phyloP scores from a whole-genome alignment of 306 rosid species.

The Senna tora region DNA sequence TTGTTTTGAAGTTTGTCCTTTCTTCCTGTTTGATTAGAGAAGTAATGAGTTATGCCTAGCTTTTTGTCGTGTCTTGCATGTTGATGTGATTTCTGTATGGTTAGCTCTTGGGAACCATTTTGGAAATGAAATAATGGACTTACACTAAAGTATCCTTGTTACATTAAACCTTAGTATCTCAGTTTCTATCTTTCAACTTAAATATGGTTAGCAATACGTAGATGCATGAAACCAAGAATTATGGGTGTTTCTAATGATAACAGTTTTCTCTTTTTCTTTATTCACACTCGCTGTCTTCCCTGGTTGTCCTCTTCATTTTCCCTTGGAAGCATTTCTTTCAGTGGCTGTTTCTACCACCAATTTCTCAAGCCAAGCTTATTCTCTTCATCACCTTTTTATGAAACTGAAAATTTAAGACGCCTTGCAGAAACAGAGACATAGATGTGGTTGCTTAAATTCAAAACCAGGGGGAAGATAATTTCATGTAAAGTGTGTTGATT shows the following conservation, averaged over 20 bases:
- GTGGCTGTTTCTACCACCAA: not conserved
- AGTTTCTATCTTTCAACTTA: not conserved
- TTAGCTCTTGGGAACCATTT: not conserved
- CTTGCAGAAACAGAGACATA: not conserved
- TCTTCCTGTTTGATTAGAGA: not conserved
- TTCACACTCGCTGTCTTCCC: not conserved
- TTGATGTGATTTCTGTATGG: constrained; percentile 19
- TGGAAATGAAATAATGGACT: not conserved
- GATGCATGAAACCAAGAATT: not conserved
- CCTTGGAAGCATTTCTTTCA: not conserved
- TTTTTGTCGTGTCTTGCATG: not conserved
- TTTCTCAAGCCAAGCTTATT: not conserved
- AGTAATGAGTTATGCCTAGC: constrained; percentile 9
- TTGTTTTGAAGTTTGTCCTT: not conserved
- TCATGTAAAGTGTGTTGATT: not conserved
- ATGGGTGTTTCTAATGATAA: not conserved
- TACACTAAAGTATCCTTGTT: constrained; percentile 13
- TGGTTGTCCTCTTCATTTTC: not conserved
- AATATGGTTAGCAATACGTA: constrained; percentile 10
- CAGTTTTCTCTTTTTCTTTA: not conserved
- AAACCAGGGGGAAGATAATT: not conserved
- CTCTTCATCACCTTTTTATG: not conserved
- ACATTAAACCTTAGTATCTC: not conserved
- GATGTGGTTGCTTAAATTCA: not conserved
- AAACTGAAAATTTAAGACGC: not conserved